Conservation (phyloP, 2,329 filamentous ascomycete genomes). For the Leptographium radiaticola region DNA sequence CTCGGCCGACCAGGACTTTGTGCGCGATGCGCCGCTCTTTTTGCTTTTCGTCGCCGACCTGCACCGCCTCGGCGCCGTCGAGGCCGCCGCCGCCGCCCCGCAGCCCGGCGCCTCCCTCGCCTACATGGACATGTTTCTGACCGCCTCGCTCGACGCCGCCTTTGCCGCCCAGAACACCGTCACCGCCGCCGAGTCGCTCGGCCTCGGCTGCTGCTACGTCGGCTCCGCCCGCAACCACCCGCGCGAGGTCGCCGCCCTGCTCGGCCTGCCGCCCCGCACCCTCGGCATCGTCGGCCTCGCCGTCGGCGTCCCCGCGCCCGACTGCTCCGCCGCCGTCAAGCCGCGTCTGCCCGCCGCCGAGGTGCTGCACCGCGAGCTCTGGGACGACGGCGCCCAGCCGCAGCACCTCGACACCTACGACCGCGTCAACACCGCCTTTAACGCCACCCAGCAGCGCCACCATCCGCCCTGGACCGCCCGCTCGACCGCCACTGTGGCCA, state of each 20-base stretch:
- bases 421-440: slow-evolving; percentile 14
- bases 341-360: slow-evolving; percentile 16
- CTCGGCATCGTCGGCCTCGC: slow-evolving; percentile 19
- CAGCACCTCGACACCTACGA: slow-evolving; percentile 15
- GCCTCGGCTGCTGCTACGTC: slow-evolving; percentile 19
- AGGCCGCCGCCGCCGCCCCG: slow-evolving; percentile 4
- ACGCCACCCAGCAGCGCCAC: slow-evolving; percentile 14
- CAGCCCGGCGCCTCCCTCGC: slow-evolving; percentile 14
- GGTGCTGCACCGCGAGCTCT: slow-evolving; percentile 17
- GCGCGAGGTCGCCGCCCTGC: slow-evolving; percentile 15
- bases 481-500: slow-evolving; percentile 16
- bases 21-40: slow-evolving; percentile 18
- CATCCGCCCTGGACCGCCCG: slow-evolving; percentile 17
- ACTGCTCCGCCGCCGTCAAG: slow-evolving; percentile 14
- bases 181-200: slow-evolving; percentile 19
- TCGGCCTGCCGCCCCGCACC: slow-evolving; percentile 17
- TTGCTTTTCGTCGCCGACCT: slow-evolving; percentile 21
- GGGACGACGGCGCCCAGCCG: slow-evolving; percentile 11
- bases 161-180: slow-evolving; percentile 19
- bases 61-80: slow-evolving; percentile 15
- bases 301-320: slow-evolving; percentile 15
- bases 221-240: slow-evolving; percentile 18
- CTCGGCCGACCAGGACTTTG: slow-evolving; percentile 19
- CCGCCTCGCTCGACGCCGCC: slow-evolving; percentile 19
- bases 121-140: slow-evolving; percentile 20